A percentile compares a stretch with the other conserved stretches of the same genome.
Evolutionary conservation across 2,329 filamentous ascomycete genomes (phyloP).

Genomic region (Alternaria consortialis): DNA sequence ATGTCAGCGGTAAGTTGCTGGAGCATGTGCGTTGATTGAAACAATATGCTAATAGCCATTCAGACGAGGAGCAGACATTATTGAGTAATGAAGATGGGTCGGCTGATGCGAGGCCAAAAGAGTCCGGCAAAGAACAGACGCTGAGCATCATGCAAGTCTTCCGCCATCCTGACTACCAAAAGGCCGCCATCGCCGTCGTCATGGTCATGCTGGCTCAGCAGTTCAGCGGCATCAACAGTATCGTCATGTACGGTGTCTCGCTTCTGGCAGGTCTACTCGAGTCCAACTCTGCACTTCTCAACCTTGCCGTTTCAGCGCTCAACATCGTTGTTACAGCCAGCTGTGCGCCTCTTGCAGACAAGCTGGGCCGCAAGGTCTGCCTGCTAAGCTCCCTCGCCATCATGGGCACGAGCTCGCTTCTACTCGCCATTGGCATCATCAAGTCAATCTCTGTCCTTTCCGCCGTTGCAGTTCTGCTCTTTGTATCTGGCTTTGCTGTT

Average conservation of each 20-base stretch:
- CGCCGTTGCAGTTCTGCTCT: slow-evolving; percentile 80
- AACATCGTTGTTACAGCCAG: slow-evolving; percentile 85
- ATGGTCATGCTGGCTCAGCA: slow-evolving; percentile 94
- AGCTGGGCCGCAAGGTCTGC: slow-evolving; percentile 85
- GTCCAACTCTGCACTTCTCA: slow-evolving; percentile 81
- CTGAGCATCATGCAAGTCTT: slow-evolving; percentile 65
- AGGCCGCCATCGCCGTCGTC: slow-evolving; percentile 89
- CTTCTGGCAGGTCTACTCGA: slow-evolving; percentile 83
- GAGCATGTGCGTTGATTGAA: no score
- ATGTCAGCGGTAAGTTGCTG: slow-evolving; percentile 39
- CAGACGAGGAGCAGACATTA: slow-evolving; percentile 75
- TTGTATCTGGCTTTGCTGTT: slow-evolving; percentile 89
- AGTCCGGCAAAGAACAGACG: slow-evolving; percentile 45
- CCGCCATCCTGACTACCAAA: slow-evolving; percentile 72
- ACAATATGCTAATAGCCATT: slow-evolving; percentile 22
- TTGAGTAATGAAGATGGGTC: slow-evolving; percentile 58
- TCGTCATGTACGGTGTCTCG: slow-evolving; percentile 98
- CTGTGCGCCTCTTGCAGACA: slow-evolving; percentile 86
- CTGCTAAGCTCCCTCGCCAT: slow-evolving; percentile 83
- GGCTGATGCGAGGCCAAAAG: slow-evolving; percentile 30
- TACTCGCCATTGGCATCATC: slow-evolving; percentile 82
- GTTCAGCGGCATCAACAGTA: slow-evolving; percentile 90
- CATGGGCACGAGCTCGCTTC: slow-evolving; percentile 80
- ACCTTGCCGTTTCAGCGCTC: slow-evolving; percentile 84
- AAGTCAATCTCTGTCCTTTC: slow-evolving; percentile 77